Conservation (phyloP, 1,284 basidiomycete genomes). For the Papiliotrema flavescens region DNA sequence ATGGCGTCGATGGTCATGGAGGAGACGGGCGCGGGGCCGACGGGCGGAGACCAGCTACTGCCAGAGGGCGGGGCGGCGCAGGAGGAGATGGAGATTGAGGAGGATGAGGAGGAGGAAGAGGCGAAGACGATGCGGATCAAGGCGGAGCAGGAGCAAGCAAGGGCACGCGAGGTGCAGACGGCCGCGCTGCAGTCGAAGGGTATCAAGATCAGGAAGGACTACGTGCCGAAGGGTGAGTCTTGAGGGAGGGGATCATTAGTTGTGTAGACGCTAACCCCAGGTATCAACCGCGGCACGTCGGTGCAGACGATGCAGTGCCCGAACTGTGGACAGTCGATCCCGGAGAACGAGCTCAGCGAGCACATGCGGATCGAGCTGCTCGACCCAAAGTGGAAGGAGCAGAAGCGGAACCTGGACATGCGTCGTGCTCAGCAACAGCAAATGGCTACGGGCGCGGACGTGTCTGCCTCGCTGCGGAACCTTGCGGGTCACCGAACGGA, state of each 20-base stretch:
- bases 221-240: slow-evolving; percentile 81
- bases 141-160: slow-evolving; percentile 70
- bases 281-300: slow-evolving; percentile 58
- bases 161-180: slow-evolving; percentile 71
- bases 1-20: slow-evolving; percentile 99
- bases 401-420: slow-evolving; percentile 77
- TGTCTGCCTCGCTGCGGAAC: slow-evolving; percentile 83
- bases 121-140: slow-evolving; percentile 60
- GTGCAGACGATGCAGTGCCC: slow-evolving; percentile 79
- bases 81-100: slow-evolving; percentile 56
- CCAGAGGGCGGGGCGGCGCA: slow-evolving; percentile 53
- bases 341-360: slow-evolving; percentile 90
- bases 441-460: slow-evolving; percentile 78
- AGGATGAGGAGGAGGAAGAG: slow-evolving; percentile 58
- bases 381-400: slow-evolving; percentile 96
- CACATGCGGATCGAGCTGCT: slow-evolving; percentile 98
- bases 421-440: slow-evolving; percentile 87
- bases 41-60: slow-evolving; percentile 48
- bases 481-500: slow-evolving; percentile 88
- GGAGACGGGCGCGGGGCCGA: slow-evolving; percentile 75
- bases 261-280: slow-evolving; percentile 50
- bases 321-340: slow-evolving; percentile 90
- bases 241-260: background rate
- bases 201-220: slow-evolving; percentile 96
- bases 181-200: slow-evolving; percentile 71